Base-by-base conservation (phyloP, 73 alveolate genomes). In the Paramecium biaurelia region DNA sequence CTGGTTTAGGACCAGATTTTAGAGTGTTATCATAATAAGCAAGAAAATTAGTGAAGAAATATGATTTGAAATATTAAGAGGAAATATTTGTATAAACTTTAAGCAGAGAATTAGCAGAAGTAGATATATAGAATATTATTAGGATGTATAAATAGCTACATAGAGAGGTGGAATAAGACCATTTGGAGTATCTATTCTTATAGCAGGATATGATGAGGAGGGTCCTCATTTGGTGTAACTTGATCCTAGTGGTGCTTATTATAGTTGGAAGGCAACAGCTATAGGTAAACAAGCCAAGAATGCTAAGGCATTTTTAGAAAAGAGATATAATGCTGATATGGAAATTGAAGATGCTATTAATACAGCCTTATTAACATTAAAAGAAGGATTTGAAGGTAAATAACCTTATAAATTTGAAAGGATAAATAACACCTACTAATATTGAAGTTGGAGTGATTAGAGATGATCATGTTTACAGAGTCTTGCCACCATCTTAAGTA, bases 111-210 rank as follows among this genome's bases (percentile, higher is more conserved):
- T 93, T 94, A 14, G 98, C 99, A 49, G 96, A 92, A 20, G 86
- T 79, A 79, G 30, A 24, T 0, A 35, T n/a, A 72, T 2, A n/a
- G 14, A 18, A 18, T 20, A 38, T 1, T 21, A 20, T 43, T 41
- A 79, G 74, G 96, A 96, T 41, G 94, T 96, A 95, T 96, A 97
- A 90, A 98, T 95, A 90, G 97, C 92, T 76, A 97, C 99, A 6
- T 97, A 97, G 90, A 79, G 95, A 4, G 99, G 99, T 42, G 99
- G 99, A 9, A 98, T 97, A 21, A 95, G 99, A 76, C 99, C 99
- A 37, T 97, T 95, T 86, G 99, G 99, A 18, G 95, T 97, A 76
- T 97, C 99, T 18, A 87, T 97, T 15, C 76, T 97, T 38, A 92
- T 97, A 56, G 99, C 99, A 21, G 99, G 99, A 7, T 92, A 86